phyloP scores from a whole-genome alignment of 1,284 basidiomycete species.

The Ganoderma leucocontextum region DNA sequence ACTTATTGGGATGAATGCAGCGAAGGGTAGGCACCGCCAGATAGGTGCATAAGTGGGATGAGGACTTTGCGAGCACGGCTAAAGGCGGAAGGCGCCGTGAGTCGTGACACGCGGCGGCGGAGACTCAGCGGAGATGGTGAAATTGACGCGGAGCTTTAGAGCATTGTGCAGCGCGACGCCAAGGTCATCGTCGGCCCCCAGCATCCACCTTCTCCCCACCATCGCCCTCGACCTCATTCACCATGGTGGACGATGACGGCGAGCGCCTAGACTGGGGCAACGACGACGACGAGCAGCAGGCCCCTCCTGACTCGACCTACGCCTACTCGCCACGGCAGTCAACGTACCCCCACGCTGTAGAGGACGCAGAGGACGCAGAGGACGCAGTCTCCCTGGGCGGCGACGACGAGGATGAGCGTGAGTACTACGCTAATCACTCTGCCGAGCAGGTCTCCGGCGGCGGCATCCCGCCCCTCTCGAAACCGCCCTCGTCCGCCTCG shows the following conservation, averaged over 20 bases:
- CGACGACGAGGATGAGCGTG: slow-evolving; percentile 67
- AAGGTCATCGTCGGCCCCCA: slow-evolving; percentile 19
- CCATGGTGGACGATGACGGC: slow-evolving; percentile 69
- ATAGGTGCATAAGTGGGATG: background rate
- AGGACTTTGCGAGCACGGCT: background rate
- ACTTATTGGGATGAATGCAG: background rate
- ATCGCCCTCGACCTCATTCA: slow-evolving; percentile 11
- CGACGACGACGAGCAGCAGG: slow-evolving; percentile 65
- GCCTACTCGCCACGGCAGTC: slow-evolving; percentile 35
- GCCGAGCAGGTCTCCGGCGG: slow-evolving; percentile 35
- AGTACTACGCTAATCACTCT: slow-evolving; percentile 46
- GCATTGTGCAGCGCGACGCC: slow-evolving; percentile 9
- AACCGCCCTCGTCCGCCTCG: slow-evolving; percentile 21
- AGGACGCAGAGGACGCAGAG: slow-evolving; percentile 68
- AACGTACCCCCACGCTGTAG: slow-evolving; percentile 34
- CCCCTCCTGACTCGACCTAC: slow-evolving; percentile 31
- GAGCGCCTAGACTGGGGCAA: slow-evolving; percentile 81
- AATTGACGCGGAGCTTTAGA: background rate
- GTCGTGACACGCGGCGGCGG: background rate
- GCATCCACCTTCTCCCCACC: slow-evolving; percentile 11
- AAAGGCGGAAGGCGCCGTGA: background rate
- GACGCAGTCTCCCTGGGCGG: slow-evolving; percentile 78
- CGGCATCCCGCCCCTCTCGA: slow-evolving; percentile 26
- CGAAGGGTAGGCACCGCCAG: background rate
- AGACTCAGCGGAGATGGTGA: background rate